Evolutionary conservation across 495 filamentous ascomycete genomes (phyloP), one percentile per base, ranked within the genome.

Genomic region (Penicillium macrosclerotiorum): DNA sequence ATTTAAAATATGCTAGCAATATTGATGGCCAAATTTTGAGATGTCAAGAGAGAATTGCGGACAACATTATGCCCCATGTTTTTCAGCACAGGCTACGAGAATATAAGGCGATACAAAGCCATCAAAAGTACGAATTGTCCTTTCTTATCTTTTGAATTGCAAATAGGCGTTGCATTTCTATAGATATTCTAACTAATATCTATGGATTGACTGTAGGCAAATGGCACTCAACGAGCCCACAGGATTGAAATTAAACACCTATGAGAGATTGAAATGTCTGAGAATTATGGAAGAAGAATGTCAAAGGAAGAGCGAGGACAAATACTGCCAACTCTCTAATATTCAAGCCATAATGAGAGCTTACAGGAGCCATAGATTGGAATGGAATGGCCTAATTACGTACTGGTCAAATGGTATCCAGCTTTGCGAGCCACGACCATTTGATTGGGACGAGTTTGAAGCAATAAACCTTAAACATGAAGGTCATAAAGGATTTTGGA

Each of bases 1-100:
- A 24, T 23, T 23, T 2, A 13, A 3, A 16, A 0, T 11, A 26
- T 25, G n/a, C 5, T 14, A 55, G 47, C 16, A 43, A 55, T 37
- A 24, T 36, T 7, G 43, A 51, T 30, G 39, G 47, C 18, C 42
- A 55, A 23, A 55, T 55, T 13, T 9, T 22, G 19, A 38, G 52
- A 37, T 42, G 37, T 17, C 12, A 32, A 1, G 47, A 47, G 20
- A 23, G 52, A 11, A 51, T 55, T 11, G 20, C 6, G 9, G 47
- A 51, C 16, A 31, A 42, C 7, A 55, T 55, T 16, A 38, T 47
- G 47, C 52, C 52, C 25, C 33, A 47, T 18, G 17, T 43, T 12
- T 55, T 51, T 19, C 5, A 41, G 29, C 6, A 8, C 11, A 42
- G 25, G 8, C 8, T 51, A 23, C 11, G 39, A 3, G 37, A 42